phyloP scores from a whole-genome alignment of 345 rosid genomes.

The Syzygium grande region DNA sequence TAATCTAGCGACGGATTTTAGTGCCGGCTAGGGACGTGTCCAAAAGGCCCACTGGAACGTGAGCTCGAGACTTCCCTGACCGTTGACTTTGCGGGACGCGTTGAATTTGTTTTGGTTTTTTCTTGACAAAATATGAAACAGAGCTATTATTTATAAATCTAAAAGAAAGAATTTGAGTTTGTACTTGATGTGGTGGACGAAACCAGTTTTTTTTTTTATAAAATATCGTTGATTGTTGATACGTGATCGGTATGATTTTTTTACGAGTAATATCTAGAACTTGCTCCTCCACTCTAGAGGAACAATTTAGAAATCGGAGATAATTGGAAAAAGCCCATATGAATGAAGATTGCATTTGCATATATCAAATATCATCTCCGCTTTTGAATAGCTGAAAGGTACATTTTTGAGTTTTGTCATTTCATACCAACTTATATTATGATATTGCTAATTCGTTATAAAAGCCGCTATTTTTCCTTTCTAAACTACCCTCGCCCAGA shows the following conservation, averaged over 20 bases:
- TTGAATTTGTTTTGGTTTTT: neutral
- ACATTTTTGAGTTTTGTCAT: neutral
- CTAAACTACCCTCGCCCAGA: neutral
- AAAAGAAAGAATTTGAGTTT: neutral
- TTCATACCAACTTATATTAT: neutral
- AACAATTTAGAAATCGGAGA: neutral
- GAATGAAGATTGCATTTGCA: neutral
- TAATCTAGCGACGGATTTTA: neutral
- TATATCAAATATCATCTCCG: neutral
- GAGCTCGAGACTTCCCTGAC: neutral
- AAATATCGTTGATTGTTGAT: neutral
- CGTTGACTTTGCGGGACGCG: neutral
- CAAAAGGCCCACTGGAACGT: neutral
- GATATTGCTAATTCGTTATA: neutral
- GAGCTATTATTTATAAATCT: neutral
- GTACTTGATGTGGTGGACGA: rapidly evolving
- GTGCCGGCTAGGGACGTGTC: neutral
- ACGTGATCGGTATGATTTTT: neutral
- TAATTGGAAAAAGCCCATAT: neutral
- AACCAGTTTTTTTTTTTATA: neutral
- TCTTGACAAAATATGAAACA: neutral
- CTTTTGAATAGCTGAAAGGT: neutral
- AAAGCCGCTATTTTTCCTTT: neutral
- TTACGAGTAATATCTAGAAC: neutral
- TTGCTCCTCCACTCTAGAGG: neutral